Evolutionary conservation across 2,329 filamentous ascomycete species (phyloP), one percentile per base, ranked within the genome.

Genomic region (Epichloe scottii): DNA sequence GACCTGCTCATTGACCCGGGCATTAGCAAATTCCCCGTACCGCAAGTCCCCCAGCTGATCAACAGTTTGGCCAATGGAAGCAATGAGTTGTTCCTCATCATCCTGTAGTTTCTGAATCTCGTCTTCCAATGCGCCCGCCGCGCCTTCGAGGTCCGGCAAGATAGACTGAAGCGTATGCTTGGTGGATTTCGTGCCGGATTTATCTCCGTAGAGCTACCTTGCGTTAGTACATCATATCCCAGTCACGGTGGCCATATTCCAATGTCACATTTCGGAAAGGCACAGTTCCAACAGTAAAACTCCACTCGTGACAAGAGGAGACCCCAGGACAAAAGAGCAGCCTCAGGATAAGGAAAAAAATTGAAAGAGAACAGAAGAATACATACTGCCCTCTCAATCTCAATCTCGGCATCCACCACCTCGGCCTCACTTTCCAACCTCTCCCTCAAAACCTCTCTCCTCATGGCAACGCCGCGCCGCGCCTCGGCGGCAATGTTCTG

Each of bases 21-120:
- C 66, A 55, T 86, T 85, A 37, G 78, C 75, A 52, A 93, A 77
- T 51, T 82, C 82, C 38, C 89, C 89, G 60, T 93, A 91, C 44
- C 87, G 81, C 51, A 95, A 73, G 66, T 94, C 87, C 65, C 88
- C 94, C 63, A 95, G 70, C 46, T 78, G 80, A 34, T 84, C 84
- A 15, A 93, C 77, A 0, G 77, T 83, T 51, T 80, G 75, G 56
- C 76, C 75, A 48, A 93, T 76, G 11, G 79, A 77, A 4, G 76
- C 71, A 5, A 85, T 66, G 3, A 89, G 68, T 2, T 65, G 63
- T 0, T 74, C 72, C 49, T 85, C 80, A 57, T 91, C 84, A 35
- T 76, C 70, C 57, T 87, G 78, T 4, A 90, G 71, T 39, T 70
- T 72, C 52, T 74, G 70, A 51, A 91, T 79, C 61, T 93, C 84